phyloP scores from a whole-genome alignment of 495 filamentous ascomycete genomes.

The Penicillium flavigenum region DNA sequence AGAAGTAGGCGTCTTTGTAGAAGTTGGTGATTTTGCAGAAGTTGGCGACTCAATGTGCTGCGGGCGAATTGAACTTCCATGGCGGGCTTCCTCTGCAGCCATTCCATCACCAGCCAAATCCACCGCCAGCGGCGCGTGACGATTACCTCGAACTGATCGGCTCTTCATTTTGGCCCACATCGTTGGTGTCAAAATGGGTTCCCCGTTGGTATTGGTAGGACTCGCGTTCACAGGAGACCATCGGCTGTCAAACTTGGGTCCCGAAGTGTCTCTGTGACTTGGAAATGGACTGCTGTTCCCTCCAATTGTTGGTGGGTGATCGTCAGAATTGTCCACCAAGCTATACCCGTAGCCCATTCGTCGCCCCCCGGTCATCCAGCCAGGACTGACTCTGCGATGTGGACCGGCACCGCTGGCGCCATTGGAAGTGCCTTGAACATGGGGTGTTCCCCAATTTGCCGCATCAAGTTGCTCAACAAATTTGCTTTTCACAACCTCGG shows the following conservation, averaged over 20 bases:
- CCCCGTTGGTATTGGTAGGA: not conserved
- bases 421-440: not conserved
- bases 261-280: not conserved
- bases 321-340: constrained; percentile 29
- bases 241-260: not conserved
- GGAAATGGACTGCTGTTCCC: not conserved
- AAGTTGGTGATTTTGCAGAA: not conserved
- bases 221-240: not conserved
- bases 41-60: not conserved
- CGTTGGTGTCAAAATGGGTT: not conserved
- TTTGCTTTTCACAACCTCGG: constrained; percentile 20
- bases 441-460: constrained; percentile 9
- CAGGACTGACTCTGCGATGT: constrained; percentile 41
- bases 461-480: constrained; percentile 36
- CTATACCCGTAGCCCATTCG: constrained; percentile 47
- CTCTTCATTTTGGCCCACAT: constrained; percentile 7
- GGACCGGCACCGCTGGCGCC: constrained; percentile 11
- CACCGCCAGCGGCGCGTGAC: not conserved
- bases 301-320: constrained; percentile 4
- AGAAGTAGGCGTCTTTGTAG: not conserved
- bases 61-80: not conserved
- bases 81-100: no score
- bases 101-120: not conserved
- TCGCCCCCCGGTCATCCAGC: constrained; percentile 48
- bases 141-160: not conserved